These are phyloP conservation scores for Cucurbita pepo DNA, from an alignment of 306 rosid species.

Conservation along the genomic window DNA sequence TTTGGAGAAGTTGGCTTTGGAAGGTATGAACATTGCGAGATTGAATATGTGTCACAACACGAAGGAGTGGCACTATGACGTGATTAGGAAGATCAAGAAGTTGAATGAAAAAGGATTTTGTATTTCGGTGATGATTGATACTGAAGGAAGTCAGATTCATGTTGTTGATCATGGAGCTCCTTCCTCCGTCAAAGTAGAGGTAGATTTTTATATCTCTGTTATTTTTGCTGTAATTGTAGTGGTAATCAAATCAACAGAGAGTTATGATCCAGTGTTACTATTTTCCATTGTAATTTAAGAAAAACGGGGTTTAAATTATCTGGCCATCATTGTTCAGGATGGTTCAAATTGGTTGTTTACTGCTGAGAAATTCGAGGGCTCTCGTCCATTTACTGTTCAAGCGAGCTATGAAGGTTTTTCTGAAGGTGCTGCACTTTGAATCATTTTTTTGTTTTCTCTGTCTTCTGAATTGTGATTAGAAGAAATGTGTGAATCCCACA, in stretches of 20 bases:
- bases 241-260: neutral
- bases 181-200: slow-evolving; percentile 74
- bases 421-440: slow-evolving; percentile 25
- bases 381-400: slow-evolving; percentile 61
- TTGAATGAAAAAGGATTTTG: slow-evolving; percentile 51
- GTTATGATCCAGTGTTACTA: neutral
- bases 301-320: neutral
- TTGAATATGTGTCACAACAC: slow-evolving; percentile 83
- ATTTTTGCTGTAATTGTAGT: neutral
- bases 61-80: slow-evolving; percentile 66
- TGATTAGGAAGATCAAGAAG: slow-evolving; percentile 56
- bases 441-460: neutral
- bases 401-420: slow-evolving; percentile 62
- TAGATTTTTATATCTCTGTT: slow-evolving; percentile 2
- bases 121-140: slow-evolving; percentile 79
- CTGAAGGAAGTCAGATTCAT: slow-evolving; percentile 80
- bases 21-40: slow-evolving; percentile 84
- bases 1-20: slow-evolving; percentile 60
- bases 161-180: slow-evolving; percentile 85
- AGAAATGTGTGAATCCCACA: neutral
- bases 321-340: slow-evolving; percentile 32
- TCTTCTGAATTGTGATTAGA: neutral
- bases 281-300: neutral
- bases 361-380: slow-evolving; percentile 45
- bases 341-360: slow-evolving; percentile 67